phyloP scores from a whole-genome alignment of 1,284 basidiomycete species.

The Sparassis latifolia region DNA sequence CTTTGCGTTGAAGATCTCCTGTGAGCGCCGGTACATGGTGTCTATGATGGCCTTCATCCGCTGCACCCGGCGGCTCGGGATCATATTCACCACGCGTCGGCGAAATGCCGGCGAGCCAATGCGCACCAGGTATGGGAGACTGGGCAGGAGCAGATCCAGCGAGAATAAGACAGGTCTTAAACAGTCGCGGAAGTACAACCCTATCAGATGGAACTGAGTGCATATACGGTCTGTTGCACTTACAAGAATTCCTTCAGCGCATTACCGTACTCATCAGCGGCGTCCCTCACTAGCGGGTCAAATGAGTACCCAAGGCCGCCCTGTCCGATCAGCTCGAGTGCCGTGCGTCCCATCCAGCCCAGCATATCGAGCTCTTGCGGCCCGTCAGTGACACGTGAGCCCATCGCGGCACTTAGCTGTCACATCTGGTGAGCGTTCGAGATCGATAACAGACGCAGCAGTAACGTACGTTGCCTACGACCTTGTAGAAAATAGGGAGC shows the following conservation, averaged over 20 bases:
- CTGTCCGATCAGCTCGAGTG: conserved; percentile 32
- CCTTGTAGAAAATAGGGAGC: conserved; percentile 18
- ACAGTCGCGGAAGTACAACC: neutral
- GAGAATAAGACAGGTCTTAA: conserved; percentile 9
- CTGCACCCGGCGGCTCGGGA: conserved; percentile 13
- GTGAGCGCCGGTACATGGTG: conserved; percentile 10
- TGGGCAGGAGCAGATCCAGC: conserved; percentile 4
- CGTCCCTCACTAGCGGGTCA: conserved; percentile 21
- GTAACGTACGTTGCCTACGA: neutral
- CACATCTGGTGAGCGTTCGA: neutral
- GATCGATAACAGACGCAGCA: too few species aligned
- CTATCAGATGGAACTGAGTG: neutral
- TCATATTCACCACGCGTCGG: conserved; percentile 7
- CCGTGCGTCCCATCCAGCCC: conserved; percentile 27
- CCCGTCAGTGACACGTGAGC: conserved; percentile 9
- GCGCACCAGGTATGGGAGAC: conserved; percentile 7
- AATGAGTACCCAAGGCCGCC: conserved; percentile 32
- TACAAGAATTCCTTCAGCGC: conserved; percentile 27
- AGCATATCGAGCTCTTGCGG: conserved; percentile 25
- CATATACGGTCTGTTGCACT: neutral
- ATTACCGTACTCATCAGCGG: conserved; percentile 19
- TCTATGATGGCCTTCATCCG: conserved; percentile 13
- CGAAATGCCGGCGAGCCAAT: conserved; percentile 8
- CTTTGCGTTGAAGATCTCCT: conserved; percentile 16
- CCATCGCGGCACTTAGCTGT: conserved; percentile 14